Evolutionary conservation across 2,329 filamentous ascomycete species (phyloP).

Genomic region (Colletotrichum sp.): DNA sequence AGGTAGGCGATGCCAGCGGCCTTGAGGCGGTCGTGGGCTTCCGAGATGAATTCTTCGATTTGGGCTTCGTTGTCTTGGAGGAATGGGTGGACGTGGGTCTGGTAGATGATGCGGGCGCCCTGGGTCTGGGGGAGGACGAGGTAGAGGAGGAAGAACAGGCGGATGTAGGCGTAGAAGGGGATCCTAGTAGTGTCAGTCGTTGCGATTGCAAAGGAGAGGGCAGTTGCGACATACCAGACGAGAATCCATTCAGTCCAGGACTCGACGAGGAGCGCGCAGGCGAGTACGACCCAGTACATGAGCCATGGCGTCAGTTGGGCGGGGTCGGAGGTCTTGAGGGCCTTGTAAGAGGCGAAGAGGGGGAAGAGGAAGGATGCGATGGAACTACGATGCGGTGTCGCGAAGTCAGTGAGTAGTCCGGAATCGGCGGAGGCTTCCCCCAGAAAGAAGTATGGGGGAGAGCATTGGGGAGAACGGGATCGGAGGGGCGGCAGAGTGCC

Average conservation of each 20-base stretch:
- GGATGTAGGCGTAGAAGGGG: slow-evolving; percentile 92
- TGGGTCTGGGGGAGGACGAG: slow-evolving; percentile 98
- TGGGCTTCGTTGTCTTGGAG: slow-evolving; percentile 83
- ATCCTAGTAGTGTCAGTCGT: slow-evolving; percentile 56
- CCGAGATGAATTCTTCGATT: slow-evolving; percentile 90
- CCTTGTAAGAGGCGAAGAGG: slow-evolving; percentile 97
- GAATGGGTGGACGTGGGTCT: slow-evolving; percentile 85
- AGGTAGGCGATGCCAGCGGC: slow-evolving; percentile 78
- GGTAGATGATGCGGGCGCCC: slow-evolving; percentile 85
- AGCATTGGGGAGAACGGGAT: no score
- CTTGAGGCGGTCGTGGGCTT: slow-evolving; percentile 78
- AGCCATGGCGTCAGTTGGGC: slow-evolving; percentile 94
- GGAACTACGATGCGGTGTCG: slow-evolving; percentile 59
- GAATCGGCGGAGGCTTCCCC: background rate
- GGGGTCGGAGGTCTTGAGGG: slow-evolving; percentile 89
- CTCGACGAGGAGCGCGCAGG: slow-evolving; percentile 80
- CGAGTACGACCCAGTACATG: slow-evolving; percentile 98
- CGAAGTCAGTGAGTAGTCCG: background rate
- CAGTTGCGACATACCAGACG: slow-evolving; percentile 62
- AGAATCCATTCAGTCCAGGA: slow-evolving; percentile 89
- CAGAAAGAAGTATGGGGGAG: background rate
- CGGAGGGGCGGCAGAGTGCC: background rate
- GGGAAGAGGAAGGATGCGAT: slow-evolving; percentile 91
- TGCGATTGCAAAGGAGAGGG: background rate
- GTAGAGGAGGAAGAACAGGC: slow-evolving; percentile 86